Evolutionary conservation across 192 early-diverging fungal genomes (phyloP), one percentile per base, ranked within the genome.

Genomic region (Coemansia sp.): DNA sequence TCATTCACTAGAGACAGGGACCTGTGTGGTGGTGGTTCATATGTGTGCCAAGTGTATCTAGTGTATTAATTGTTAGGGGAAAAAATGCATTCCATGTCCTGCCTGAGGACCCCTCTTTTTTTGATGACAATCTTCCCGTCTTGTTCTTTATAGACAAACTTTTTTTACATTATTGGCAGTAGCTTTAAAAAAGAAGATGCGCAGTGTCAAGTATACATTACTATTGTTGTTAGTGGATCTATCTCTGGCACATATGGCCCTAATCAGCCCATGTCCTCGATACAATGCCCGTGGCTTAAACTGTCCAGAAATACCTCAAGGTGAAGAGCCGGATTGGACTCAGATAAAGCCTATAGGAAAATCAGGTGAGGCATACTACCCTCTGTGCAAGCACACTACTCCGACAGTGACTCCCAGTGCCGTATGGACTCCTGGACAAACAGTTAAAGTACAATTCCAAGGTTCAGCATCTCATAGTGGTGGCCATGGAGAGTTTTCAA

Each of bases 401-500:
- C 75, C 84, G 13, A 83, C 70, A 63, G 40, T 33, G 9, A 46
- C 62, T 6, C 74, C 80, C 16, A 66, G 63, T 21, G 59, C 73
- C 1, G 68, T 64, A 8, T 84, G 75, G 78, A 72, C 70, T 32
- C 73, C 86, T 6, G 86, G 86, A 7, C 38, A 74, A n/a, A 55
- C 72, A 1, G 63, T 86, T 21, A 30, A 69, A 23, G 84, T 84
- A 0, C 60, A 50, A 4, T 86, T 86, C 0, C 46, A 71, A 23
- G 71, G 73, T 9, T 60, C 37, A 6, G 74, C 55, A 2, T 19
- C 62, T 78, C 84, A 84, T 69, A 76, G 64, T 14, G 83, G 83
- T 42, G 86, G 86, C 3, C 84, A 87, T 64, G 80, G 80, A 70
- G 63, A 85, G 62, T 85, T 87, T 61, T 70, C 84, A 3, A 64